Conservation (phyloP, 768 basidiomycete genomes). For the Boletus tomentosulus region DNA sequence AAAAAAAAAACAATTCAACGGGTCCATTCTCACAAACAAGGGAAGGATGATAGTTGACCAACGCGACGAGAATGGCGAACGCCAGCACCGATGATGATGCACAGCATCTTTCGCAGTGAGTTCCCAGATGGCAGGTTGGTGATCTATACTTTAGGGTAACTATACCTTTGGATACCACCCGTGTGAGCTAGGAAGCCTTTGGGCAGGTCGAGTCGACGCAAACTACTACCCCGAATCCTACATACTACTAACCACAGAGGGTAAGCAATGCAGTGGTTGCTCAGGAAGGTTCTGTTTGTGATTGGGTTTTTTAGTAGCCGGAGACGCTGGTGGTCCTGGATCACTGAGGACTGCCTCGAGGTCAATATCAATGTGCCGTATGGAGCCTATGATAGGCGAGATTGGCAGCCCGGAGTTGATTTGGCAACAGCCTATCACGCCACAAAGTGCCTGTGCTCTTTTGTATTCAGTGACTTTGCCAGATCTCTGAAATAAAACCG, state of each 20-base stretch:
- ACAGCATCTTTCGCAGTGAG: background rate
- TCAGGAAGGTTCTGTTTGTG: background rate
- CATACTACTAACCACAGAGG: background rate
- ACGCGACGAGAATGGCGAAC: too few relatives aligned
- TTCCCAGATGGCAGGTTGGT: conserved; percentile 17
- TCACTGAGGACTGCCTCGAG: conserved; percentile 19
- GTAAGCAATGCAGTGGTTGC: background rate
- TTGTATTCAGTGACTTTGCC: conserved; percentile 32
- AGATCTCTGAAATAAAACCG: background rate
- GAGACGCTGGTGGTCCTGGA: conserved; percentile 59
- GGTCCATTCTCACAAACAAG: background rate
- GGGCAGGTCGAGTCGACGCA: background rate
- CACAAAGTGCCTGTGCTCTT: conserved; percentile 35
- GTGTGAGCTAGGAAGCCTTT: background rate
- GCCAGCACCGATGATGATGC: background rate
- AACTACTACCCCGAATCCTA: background rate
- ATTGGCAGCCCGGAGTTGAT: conserved; percentile 10
- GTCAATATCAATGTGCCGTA: conserved; percentile 56
- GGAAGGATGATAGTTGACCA: background rate
- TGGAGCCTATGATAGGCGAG: conserved; percentile 36
- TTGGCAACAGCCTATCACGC: background rate
- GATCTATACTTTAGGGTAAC: conserved; percentile 15
- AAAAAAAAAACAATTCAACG: background rate
- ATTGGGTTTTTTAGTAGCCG: conserved; percentile 28
- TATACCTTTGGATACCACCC: background rate